Evolutionary conservation across 2,329 filamentous ascomycete species (phyloP), one percentile per base, ranked within the genome.

Genomic region (Fonsecaea erecta): DNA sequence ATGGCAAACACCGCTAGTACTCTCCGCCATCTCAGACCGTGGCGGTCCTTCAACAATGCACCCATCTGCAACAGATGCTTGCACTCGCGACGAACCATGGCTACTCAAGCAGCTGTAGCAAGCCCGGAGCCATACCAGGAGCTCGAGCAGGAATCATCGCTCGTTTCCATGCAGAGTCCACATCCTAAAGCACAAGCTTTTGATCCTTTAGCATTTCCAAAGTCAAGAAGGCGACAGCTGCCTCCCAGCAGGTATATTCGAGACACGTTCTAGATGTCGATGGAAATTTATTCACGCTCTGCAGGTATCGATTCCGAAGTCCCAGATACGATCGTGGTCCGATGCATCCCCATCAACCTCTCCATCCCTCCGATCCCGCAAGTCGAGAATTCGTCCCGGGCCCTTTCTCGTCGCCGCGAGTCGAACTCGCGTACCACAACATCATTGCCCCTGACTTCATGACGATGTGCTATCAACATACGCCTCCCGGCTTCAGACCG

Each of bases 251-350:
- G 78, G 78, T 79, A 77, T 26, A 12, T 24, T 16, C 57, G 73
- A 16, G 37, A 8, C 7, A 26, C n/a, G n/a, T 14, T 24, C 28
- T 16, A 8, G 18, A 2, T 40, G 6, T 35, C 16, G 37, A 52
- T 43, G 46, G 26, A 18, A 26, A 18, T 43, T 28, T 51, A 32
- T 57, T 64, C 30, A 62, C 48, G 56, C 18, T 64, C n/a, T 48
- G 59, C 68, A 96, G 94, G 84, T 99, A 98, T 81, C 91, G 96
- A 79, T 98, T 90, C 79, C 92, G 93, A 70, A 90, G 94, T 57
- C 95, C 95, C 69, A 95, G 94, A 81, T 99, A 93, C 85, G 89
- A 97, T 78, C 91, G 94, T 74, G 95, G 95, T 63, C 93, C 93
- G 69, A 84, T 98, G 26, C 93, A 98, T 77, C 95, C 95, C 57